phyloP scores from a whole-genome alignment of 176 grass and related monocot genomes.

The Raddia distichophylla region DNA sequence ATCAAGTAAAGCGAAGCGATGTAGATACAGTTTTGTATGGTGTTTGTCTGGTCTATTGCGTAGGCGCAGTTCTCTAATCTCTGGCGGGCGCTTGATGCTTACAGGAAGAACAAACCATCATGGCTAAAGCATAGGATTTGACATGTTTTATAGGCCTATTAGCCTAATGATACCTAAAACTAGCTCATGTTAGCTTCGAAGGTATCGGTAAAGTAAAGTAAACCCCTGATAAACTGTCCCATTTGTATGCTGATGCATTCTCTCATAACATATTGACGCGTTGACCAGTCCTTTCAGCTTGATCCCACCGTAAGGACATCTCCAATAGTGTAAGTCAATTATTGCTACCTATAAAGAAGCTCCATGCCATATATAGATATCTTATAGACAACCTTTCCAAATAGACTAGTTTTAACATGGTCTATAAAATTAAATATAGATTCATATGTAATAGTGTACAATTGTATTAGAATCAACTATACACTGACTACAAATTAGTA shows the following conservation, averaged over 20 bases:
- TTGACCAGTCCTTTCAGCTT: neutral
- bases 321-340: no score
- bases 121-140: conserved; percentile 20
- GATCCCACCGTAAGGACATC: no score
- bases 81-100: conserved; percentile 34
- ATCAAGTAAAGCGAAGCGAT: neutral
- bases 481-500: no score
- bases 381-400: no score
- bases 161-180: conserved; percentile 10
- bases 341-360: no score
- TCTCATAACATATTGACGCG: neutral
- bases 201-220: conserved; percentile 36
- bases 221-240: conserved; percentile 8
- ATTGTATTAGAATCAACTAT: no score
- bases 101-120: conserved; percentile 31
- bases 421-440: no score
- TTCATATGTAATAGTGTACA: no score
- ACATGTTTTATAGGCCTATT: conserved; percentile 16
- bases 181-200: conserved; percentile 41
- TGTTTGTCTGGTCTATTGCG: conserved; percentile 4
- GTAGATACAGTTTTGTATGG: conserved; percentile 1
- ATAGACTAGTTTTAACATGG: no score
- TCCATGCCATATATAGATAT: no score
- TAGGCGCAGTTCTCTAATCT: conserved; percentile 5
- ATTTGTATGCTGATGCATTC: conserved; percentile 14